These are phyloP conservation scores for Penicillium sp. DNA, from an alignment of 2,329 filamentous ascomycete species.

Conservation along the genomic window DNA sequence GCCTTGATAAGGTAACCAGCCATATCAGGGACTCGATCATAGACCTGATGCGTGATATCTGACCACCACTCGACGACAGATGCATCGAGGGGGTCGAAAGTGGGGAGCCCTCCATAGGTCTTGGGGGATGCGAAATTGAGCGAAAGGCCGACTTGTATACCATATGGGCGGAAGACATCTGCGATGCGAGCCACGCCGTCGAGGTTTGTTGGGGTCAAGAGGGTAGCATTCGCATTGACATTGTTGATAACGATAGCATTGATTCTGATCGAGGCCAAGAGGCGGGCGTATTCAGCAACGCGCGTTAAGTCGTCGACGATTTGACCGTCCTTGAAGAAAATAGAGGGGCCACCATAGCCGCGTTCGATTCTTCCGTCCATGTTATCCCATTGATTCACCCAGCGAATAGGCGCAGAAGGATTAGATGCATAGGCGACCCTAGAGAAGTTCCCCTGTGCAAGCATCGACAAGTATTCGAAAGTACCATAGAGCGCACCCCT, in stretches of 20 bases:
- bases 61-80: conserved; percentile 63
- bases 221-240: conserved; percentile 64
- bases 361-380: conserved; percentile 65
- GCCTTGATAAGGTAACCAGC: conserved; percentile 70
- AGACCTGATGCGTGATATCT: conserved; percentile 58
- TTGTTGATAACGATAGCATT: conserved; percentile 70
- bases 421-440: conserved; percentile 51
- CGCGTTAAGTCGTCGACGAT: conserved; percentile 60
- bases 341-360: conserved; percentile 65
- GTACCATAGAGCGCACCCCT: conserved; percentile 67
- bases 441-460: conserved; percentile 60
- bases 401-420: conserved; percentile 61
- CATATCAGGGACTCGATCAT: conserved; percentile 62
- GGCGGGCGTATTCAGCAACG: conserved; percentile 61
- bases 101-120: conserved; percentile 54
- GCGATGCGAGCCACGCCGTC: conserved; percentile 62
- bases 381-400: conserved; percentile 74
- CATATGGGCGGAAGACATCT: conserved; percentile 65
- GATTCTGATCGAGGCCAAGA: conserved; percentile 64
- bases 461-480: conserved; percentile 64
- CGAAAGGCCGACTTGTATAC: conserved; percentile 63
- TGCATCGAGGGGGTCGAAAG: conserved; percentile 64
- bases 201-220: conserved; percentile 58
- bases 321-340: conserved; percentile 62
- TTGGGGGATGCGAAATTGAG: conserved; percentile 67